Evolutionary conservation across 176 grass and related monocot genomes (phyloP).

Genomic region (Musa schizocarpa): DNA sequence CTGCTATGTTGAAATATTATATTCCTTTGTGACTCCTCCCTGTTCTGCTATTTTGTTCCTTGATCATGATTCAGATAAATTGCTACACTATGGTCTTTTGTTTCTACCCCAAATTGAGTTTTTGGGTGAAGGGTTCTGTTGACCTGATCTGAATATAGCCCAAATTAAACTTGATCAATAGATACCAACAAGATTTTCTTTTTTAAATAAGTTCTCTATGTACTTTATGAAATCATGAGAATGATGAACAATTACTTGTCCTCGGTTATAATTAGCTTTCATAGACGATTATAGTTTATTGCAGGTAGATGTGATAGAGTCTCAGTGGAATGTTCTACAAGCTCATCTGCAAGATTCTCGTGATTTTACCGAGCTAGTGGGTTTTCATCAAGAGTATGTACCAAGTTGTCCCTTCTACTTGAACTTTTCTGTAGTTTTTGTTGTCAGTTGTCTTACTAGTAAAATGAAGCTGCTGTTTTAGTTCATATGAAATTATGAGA

Average conservation of each 20-base stretch:
- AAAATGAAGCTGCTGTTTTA: conserved; percentile 6
- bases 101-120: no score
- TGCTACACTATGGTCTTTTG: no score
- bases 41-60: no score
- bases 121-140: no score
- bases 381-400: conserved; percentile 95
- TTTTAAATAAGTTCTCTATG: not conserved
- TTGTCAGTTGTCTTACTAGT: not conserved
- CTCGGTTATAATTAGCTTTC: not conserved
- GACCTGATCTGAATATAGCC: no score
- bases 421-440: not conserved
- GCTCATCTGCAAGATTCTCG: conserved; percentile 90
- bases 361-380: conserved; percentile 97
- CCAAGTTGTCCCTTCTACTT: not conserved
- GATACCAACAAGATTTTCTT: not conserved
- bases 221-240: not conserved
- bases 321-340: conserved; percentile 97
- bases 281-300: not conserved
- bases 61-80: no score
- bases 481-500: not conserved
- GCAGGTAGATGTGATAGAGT: conserved; percentile 98
- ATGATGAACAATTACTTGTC: not conserved
- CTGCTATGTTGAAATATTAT: no score
- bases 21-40: no score
- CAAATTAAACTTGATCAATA: no score